These are phyloP conservation scores for Globisporangium alternatum DNA, from an alignment of 352 stramenopile genomes.

Conservation along the genomic window DNA sequence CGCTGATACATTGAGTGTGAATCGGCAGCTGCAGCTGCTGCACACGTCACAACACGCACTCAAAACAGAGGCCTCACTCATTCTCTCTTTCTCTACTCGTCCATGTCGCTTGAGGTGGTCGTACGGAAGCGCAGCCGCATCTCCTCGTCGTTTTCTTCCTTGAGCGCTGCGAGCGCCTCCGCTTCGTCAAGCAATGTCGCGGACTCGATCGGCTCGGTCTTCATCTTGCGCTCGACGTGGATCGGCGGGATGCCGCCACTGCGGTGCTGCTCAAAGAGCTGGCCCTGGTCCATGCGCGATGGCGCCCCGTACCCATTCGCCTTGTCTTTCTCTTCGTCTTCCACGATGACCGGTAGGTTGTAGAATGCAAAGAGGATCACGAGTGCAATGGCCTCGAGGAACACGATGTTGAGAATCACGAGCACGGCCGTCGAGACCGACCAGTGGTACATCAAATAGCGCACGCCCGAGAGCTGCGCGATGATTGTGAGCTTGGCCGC, in stretches of 20 bases:
- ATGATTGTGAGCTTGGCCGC: slow-evolving; percentile 76
- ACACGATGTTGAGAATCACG: slow-evolving; percentile 78
- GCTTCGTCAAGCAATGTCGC: slow-evolving; percentile 25
- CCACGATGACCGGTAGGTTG: slow-evolving; percentile 34
- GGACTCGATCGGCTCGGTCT: slow-evolving; percentile 32
- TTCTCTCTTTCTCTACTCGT: neutral
- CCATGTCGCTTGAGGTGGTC: neutral
- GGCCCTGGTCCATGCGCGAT: slow-evolving; percentile 19
- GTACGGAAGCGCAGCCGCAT: slow-evolving; percentile 23
- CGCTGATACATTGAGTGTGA: too few species aligned
- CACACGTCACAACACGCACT: neutral
- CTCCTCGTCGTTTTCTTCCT: slow-evolving; percentile 28
- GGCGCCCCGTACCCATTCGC: neutral
- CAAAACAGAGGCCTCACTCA: neutral
- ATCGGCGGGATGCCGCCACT: slow-evolving; percentile 29
- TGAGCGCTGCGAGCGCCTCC: slow-evolving; percentile 11
- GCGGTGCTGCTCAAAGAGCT: slow-evolving; percentile 25
- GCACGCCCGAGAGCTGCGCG: slow-evolving; percentile 73
- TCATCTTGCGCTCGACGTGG: slow-evolving; percentile 31
- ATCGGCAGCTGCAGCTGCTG: too few species aligned
- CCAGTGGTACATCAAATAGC: slow-evolving; percentile 89
- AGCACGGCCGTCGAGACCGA: slow-evolving; percentile 62
- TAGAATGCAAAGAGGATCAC: slow-evolving; percentile 70
- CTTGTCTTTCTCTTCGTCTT: slow-evolving; percentile 9
- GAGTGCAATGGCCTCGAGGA: slow-evolving; percentile 61